Evolutionary conservation across 495 filamentous ascomycete genomes (phyloP).

Genomic region (Corynascus novoguineensis): DNA sequence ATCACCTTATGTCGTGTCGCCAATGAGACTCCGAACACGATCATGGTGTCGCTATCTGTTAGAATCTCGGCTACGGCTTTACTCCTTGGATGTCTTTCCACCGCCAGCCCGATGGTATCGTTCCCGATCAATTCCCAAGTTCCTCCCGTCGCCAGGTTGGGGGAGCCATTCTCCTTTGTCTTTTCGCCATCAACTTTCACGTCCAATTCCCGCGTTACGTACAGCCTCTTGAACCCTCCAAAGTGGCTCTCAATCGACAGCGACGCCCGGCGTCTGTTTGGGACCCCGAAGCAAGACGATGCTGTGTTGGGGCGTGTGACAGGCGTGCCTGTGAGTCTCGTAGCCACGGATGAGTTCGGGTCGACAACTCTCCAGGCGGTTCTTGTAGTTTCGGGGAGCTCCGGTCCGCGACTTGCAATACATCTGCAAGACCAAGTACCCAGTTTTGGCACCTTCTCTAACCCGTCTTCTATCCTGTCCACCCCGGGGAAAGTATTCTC

Average conservation of each 20-base stretch:
- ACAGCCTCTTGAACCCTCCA: constrained; percentile 57
- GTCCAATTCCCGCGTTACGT: constrained; percentile 50
- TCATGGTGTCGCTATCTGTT: constrained; percentile 20
- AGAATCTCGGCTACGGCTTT: constrained; percentile 12
- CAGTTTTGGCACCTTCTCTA: constrained; percentile 38
- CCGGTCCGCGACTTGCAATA: constrained; percentile 31
- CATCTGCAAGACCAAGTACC: constrained; percentile 36
- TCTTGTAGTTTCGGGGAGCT: constrained; percentile 54
- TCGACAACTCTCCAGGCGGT: constrained; percentile 54
- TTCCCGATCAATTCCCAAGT: constrained; percentile 75
- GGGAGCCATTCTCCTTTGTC: constrained; percentile 57
- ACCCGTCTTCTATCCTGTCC: constrained; percentile 35
- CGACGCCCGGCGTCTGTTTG: constrained; percentile 54
- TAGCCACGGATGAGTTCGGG: constrained; percentile 56
- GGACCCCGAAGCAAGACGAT: constrained; percentile 55
- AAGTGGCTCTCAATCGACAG: constrained; percentile 66
- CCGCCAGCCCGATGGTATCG: constrained; percentile 46
- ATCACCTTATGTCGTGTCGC: neutral
- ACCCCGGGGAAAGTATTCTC: constrained; percentile 35
- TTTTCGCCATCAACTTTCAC: constrained; percentile 66
- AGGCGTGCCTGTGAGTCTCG: constrained; percentile 49
- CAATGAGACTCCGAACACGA: constrained; percentile 1
- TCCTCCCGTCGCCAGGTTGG: constrained; percentile 65
- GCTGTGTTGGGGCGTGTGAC: constrained; percentile 44
- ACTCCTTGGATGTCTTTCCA: constrained; percentile 22